These are phyloP conservation scores for Cucurbita pepo DNA, from an alignment of 306 rosid species.

Conservation along the genomic window DNA sequence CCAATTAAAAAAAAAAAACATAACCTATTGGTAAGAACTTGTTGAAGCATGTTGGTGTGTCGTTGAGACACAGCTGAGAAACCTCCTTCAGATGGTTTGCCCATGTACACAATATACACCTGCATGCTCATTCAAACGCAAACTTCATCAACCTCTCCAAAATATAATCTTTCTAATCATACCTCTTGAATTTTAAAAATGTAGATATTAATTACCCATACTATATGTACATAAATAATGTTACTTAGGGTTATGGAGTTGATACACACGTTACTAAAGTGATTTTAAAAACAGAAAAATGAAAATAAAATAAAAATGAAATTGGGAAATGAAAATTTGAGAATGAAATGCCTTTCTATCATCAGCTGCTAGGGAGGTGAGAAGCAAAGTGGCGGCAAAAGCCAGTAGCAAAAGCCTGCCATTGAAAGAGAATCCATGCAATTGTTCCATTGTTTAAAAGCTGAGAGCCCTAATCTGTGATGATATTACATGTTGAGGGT, in stretches of 20 bases:
- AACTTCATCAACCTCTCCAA: background rate
- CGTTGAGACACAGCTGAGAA: background rate
- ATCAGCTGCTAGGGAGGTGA: slow-evolving; percentile 1
- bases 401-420: background rate
- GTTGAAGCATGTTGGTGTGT: slow-evolving; percentile 10
- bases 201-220: too few species aligned
- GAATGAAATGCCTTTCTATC: background rate
- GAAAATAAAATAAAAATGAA: background rate
- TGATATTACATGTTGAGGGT: background rate
- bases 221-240: too few species aligned
- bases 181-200: too few species aligned
- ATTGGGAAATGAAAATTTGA: background rate
- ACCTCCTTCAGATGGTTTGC: background rate
- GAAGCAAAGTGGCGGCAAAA: background rate
- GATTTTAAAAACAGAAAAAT: too few species aligned
- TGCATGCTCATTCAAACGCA: background rate
- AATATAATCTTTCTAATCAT: background rate
- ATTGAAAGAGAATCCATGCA: background rate
- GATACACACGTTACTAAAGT: too few species aligned
- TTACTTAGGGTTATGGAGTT: too few species aligned
- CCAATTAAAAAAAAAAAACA: background rate
- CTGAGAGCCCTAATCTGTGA: background rate
- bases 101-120: slow-evolving; percentile 20
- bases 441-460: background rate
- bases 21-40: slow-evolving; percentile 16